Evolutionary conservation across 768 basidiomycete species (phyloP), one percentile per base, ranked within the genome.

Genomic region (Boletus edulis): DNA sequence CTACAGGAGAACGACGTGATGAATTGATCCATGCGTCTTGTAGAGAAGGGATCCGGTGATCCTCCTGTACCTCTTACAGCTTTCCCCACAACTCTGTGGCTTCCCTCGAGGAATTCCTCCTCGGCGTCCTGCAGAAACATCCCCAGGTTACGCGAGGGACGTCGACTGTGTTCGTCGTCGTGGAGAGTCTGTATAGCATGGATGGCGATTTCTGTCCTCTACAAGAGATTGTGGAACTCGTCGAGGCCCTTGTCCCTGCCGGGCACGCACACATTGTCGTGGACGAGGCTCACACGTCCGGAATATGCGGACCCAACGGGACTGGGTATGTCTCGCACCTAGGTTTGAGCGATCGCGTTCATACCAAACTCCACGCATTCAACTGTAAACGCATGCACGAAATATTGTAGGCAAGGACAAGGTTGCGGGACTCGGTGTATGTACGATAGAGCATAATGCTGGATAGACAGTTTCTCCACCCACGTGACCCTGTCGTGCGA

Each of bases 101-200:
- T 4, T 67, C 68, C 0, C 63, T 83, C 43, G 3, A 56, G 18
- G 62, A 66, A 29, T 49, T 57, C 55, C 51, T 82, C 37, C 48
- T 58, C 10, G 9, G 17, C 14, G 46, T 62, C 6, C 62, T 75
- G 22, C 60, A 69, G 29, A 53, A 62, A n/a, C 55, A 62, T 18
- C 61, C 62, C 6, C 57, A 52, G 32, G 62, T 72, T 18, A 54
- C 44, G 8, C 54, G 39, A 0, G 73, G 73, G 0, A 64, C 64
- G 32, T 54, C 56, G 43, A 73, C 60, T 29, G 60, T 84, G 7
- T 84, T 81, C 60, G 58, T 85, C 18, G 73, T 77, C 0, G 69
- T 84, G 12, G 84, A 85, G 68, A 74, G 74, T 9, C 65, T 84
- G 17, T 84, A 85, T 63, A 81, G 80, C 54, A 84, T 85, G 82